These are phyloP conservation scores for Allantophomopsis lycopodina DNA, from an alignment of 2,329 filamentous ascomycete species.

Conservation along the genomic window DNA sequence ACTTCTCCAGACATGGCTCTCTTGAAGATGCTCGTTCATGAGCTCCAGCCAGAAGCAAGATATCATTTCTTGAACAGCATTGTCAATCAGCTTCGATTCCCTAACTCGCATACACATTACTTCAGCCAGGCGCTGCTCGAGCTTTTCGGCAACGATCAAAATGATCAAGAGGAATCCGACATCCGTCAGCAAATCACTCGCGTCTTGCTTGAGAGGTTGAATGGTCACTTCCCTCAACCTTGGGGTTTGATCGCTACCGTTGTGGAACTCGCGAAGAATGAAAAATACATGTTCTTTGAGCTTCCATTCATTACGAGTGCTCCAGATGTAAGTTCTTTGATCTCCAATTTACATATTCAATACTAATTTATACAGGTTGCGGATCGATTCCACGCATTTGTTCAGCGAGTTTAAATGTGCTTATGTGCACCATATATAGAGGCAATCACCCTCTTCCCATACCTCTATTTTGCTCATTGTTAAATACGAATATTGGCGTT, in stretches of 20 bases:
- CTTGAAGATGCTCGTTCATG: constrained; percentile 63
- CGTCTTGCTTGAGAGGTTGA: constrained; percentile 74
- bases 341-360: background rate
- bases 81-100: constrained; percentile 82
- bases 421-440: no score
- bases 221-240: constrained; percentile 84
- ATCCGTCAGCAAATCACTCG: constrained; percentile 86
- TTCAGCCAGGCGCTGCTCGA: constrained; percentile 79
- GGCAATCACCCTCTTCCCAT: no score
- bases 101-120: constrained; percentile 82
- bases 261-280: constrained; percentile 82
- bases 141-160: constrained; percentile 65
- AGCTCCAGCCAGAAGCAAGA: constrained; percentile 61
- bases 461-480: no score
- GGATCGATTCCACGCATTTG: constrained; percentile 16
- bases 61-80: constrained; percentile 79
- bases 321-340: constrained; percentile 53
- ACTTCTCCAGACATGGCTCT: constrained; percentile 56
- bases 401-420: constrained; percentile 6
- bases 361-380: constrained; percentile 13
- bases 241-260: constrained; percentile 89
- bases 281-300: constrained; percentile 83
- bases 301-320: constrained; percentile 82
- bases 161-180: constrained; percentile 62
- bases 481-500: no score